phyloP scores from a whole-genome alignment of 495 filamentous ascomycete genomes.

The Neurospora sp. region DNA sequence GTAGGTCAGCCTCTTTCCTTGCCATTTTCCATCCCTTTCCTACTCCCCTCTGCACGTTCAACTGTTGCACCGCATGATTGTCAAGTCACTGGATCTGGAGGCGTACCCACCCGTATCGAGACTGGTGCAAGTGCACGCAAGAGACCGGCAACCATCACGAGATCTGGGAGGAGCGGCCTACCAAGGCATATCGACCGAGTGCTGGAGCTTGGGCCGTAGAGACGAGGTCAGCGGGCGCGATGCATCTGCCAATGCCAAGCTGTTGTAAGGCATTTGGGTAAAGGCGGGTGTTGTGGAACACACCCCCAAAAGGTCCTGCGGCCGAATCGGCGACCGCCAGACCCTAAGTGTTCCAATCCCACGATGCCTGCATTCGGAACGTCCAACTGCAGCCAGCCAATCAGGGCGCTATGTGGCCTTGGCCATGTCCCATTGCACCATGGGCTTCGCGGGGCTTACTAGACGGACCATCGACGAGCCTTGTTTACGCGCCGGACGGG shows the following conservation, averaged over 20 bases:
- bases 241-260: conserved; percentile 18
- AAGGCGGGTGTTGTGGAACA: conserved; percentile 25
- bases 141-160: conserved; percentile 7
- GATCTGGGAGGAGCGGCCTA: neutral
- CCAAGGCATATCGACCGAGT: neutral
- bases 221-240: conserved; percentile 11
- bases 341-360: conserved; percentile 2
- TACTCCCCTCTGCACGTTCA: conserved; percentile 3
- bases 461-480: conserved; percentile 32
- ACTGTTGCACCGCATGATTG: conserved; percentile 30
- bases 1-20: conserved; percentile 47
- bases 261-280: conserved; percentile 17
- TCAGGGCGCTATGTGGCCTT: conserved; percentile 22
- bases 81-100: conserved; percentile 30
- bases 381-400: conserved; percentile 22
- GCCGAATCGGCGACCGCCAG: conserved; percentile 27
- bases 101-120: conserved; percentile 8
- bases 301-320: conserved; percentile 24
- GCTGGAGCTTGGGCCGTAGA: neutral
- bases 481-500: conserved; percentile 40
- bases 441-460: conserved; percentile 22
- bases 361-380: conserved; percentile 15
- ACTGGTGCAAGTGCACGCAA: conserved; percentile 29
- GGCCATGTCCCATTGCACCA: conserved; percentile 35
- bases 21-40: conserved; percentile 5